Percentiles rank a stretch among this genome's conserved stretches.
These are phyloP conservation scores for Aspergillus uvarum DNA, from an alignment of 2,329 filamentous ascomycete genomes.

Conservation along the genomic window DNA sequence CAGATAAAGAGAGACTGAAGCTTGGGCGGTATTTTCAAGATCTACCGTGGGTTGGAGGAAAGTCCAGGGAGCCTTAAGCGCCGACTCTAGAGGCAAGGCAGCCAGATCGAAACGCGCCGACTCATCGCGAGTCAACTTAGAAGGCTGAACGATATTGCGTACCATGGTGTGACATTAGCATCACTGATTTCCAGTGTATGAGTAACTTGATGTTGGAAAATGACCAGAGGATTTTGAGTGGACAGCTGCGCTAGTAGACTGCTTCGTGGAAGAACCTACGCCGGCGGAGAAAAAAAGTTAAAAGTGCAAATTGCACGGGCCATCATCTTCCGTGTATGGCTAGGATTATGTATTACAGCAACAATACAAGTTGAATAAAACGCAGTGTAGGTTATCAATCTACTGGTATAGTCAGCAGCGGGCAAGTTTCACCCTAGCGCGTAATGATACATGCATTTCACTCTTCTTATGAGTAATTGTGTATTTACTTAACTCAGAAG, in stretches of 20 bases:
- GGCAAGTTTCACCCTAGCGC: no score
- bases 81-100: constrained; percentile 20
- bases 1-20: constrained; percentile 75
- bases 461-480: no score
- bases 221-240: neutral
- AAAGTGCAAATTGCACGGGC: neutral
- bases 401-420: no score
- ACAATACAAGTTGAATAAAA: no score
- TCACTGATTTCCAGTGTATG: neutral
- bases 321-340: neutral
- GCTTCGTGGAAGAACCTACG: neutral
- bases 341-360: neutral
- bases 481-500: no score
- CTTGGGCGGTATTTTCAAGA: constrained; percentile 68
- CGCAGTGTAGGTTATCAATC: no score
- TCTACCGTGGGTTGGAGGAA: constrained; percentile 73
- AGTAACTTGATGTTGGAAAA: neutral
- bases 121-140: neutral
- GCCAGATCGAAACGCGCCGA: neutral
- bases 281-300: neutral
- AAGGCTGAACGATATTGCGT: neutral
- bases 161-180: constrained; percentile 1
- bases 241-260: neutral
- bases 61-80: constrained; percentile 63
- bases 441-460: no score